Conservation (phyloP, 202 grass and related monocot species). For the Bolboschoenoplectus hybrid region DNA sequence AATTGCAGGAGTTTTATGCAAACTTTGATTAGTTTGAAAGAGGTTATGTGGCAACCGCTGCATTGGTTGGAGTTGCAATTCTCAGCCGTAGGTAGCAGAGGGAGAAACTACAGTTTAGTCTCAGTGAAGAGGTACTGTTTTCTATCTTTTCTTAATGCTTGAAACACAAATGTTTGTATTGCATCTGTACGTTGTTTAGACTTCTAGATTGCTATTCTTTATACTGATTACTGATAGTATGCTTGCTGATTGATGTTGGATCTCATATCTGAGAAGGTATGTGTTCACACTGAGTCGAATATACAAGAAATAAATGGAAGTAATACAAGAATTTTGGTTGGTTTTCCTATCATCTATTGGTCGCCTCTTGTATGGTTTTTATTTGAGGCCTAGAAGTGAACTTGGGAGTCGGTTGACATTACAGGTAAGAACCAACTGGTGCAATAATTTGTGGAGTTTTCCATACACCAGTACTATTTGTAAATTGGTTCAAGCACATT, state of each 20-base stretch:
- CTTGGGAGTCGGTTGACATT: neutral
- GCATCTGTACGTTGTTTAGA: neutral
- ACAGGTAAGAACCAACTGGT: neutral
- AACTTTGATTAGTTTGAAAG: neutral
- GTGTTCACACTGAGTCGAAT: neutral
- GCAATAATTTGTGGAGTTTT: neutral
- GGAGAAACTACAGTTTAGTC: conserved; percentile 53
- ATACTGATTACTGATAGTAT: too few species aligned
- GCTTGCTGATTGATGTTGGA: neutral
- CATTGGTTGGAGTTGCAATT: conserved; percentile 69
- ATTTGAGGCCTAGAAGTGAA: neutral
- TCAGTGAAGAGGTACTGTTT: conserved; percentile 61
- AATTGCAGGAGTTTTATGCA: neutral
- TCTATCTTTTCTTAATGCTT: neutral
- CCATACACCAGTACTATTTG: neutral
- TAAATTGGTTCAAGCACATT: conserved; percentile 3
- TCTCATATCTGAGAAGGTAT: neutral
- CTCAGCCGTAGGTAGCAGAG: conserved; percentile 62
- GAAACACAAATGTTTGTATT: neutral
- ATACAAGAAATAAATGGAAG: neutral
- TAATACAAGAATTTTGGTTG: neutral
- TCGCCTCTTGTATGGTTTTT: neutral
- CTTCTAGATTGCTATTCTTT: neutral
- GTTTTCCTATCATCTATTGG: neutral
- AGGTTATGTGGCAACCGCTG: conserved; percentile 48